A percentile compares a stretch with the other conserved stretches of the same genome.
Evolutionary conservation across 345 rosid genomes (phyloP).

Genomic region (Ceriops tagal): DNA sequence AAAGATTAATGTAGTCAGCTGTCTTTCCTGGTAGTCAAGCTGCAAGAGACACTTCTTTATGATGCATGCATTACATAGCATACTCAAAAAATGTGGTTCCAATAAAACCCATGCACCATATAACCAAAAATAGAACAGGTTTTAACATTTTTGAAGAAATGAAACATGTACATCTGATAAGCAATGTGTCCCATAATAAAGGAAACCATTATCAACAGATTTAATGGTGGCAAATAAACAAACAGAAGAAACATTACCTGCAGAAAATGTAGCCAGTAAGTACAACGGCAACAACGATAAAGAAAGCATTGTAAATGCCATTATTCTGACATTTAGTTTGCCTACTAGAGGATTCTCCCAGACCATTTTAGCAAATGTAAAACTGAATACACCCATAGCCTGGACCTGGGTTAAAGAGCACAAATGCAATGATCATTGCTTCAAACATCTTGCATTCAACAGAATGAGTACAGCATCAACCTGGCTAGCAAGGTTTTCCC

Average conservation of each 20-base stretch:
- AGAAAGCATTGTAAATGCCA: conserved; percentile 57
- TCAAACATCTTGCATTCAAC: background rate
- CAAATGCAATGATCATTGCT: background rate
- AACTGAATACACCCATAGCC: conserved; percentile 61
- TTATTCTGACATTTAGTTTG: conserved; percentile 58
- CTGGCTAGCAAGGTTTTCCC: conserved; percentile 61
- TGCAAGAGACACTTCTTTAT: too few relatives aligned
- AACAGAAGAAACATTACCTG: conserved; percentile 39
- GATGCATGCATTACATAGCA: too few relatives aligned
- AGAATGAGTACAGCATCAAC: conserved; percentile 11
- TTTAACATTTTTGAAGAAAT: too few relatives aligned
- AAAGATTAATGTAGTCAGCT: too few relatives aligned
- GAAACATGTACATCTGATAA: too few relatives aligned
- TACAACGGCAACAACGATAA: conserved; percentile 50
- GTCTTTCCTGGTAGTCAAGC: too few relatives aligned
- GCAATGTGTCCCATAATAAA: too few relatives aligned
- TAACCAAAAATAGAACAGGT: too few relatives aligned
- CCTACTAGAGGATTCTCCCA: conserved; percentile 51
- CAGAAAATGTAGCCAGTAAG: conserved; percentile 65
- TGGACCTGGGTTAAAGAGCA: conserved; percentile 43
- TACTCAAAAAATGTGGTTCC: too few relatives aligned
- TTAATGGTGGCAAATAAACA: background rate
- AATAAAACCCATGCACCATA: too few relatives aligned
- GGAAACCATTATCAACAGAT: too few relatives aligned
- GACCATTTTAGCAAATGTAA: conserved; percentile 68